A percentile compares a stretch with the other conserved stretches of the same genome.
phyloP scores from a whole-genome alignment of 805 yeast species.

The Lipomyces orientalis region DNA sequence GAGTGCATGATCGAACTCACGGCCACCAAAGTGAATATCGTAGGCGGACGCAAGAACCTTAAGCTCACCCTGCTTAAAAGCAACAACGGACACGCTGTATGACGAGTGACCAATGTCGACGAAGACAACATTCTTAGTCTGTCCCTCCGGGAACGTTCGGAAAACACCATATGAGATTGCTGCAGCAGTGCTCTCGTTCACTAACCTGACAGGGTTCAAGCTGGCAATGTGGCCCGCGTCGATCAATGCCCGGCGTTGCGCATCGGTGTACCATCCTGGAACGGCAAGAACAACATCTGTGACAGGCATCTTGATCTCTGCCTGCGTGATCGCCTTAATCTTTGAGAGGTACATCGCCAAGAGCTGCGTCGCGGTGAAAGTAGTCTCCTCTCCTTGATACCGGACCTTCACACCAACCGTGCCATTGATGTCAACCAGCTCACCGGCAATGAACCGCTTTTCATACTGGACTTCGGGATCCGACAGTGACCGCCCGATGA shows the following conservation, averaged over 20 bases:
- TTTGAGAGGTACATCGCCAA: slow-evolving; percentile 95
- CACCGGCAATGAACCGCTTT: slow-evolving; percentile 72
- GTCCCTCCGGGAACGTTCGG: slow-evolving; percentile 94
- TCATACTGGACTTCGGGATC: slow-evolving; percentile 82
- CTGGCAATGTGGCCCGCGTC: slow-evolving; percentile 97
- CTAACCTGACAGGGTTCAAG: slow-evolving; percentile 96
- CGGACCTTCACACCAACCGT: slow-evolving; percentile 84
- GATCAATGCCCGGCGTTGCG: slow-evolving; percentile 92
- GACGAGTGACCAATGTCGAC: slow-evolving; percentile 98
- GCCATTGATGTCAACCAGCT: slow-evolving; percentile 69
- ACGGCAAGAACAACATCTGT: slow-evolving; percentile 92
- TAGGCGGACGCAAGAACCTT: slow-evolving; percentile 89
- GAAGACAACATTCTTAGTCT: slow-evolving; percentile 80
- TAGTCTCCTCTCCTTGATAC: slow-evolving; percentile 75
- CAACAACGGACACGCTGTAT: slow-evolving; percentile 85
- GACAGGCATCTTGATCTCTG: slow-evolving; percentile 82
- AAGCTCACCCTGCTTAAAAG: slow-evolving; percentile 95
- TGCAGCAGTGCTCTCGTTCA: slow-evolving; percentile 97
- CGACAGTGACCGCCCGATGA: slow-evolving; percentile 73
- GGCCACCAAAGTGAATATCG: slow-evolving; percentile 98
- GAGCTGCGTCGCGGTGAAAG: slow-evolving; percentile 86
- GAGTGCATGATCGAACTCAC: slow-evolving; percentile 92
- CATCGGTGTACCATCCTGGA: slow-evolving; percentile 96
- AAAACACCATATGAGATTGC: slow-evolving; percentile 99
- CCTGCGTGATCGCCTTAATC: slow-evolving; percentile 76